Conservation (phyloP, 2,329 filamentous ascomycete species). For the Hirsutella rhossiliensis region DNA sequence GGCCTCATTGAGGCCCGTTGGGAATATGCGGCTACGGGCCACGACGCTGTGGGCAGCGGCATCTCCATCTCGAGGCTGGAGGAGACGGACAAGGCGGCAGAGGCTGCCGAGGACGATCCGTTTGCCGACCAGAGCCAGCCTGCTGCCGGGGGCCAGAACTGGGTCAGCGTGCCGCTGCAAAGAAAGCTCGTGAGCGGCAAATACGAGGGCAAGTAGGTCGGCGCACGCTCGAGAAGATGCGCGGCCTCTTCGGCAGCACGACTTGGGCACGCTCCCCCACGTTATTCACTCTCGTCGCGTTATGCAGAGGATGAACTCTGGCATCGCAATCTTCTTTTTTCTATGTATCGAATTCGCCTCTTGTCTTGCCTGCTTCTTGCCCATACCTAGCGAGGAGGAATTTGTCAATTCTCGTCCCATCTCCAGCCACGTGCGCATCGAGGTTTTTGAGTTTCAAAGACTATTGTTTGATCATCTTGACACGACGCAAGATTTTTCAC, state of each 20-base stretch:
- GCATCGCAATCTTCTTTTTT: no score
- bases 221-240: background rate
- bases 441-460: no score
- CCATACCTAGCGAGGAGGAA: no score
- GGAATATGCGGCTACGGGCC: slow-evolving; percentile 42
- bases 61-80: slow-evolving; percentile 51
- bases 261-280: no score
- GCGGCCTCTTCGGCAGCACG: background rate
- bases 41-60: slow-evolving; percentile 38
- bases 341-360: no score
- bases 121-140: slow-evolving; percentile 44
- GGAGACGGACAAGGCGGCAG: slow-evolving; percentile 39
- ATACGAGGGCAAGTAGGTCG: slow-evolving; percentile 47
- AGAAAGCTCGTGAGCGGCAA: slow-evolving; percentile 64
- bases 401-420: no score
- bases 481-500: no score
- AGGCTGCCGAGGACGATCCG: slow-evolving; percentile 44
- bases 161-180: slow-evolving; percentile 54
- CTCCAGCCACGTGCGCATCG: no score
- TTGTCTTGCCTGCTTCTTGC: no score
- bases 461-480: no score
- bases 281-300: no score
- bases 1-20: slow-evolving; percentile 76
- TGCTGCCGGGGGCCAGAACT: slow-evolving; percentile 25
- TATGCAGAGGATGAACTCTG: no score